Percentiles rank a stretch among this genome's conserved stretches.
These are phyloP conservation scores for Russula foetens DNA, from an alignment of 768 basidiomycete species.

Conservation along the genomic window DNA sequence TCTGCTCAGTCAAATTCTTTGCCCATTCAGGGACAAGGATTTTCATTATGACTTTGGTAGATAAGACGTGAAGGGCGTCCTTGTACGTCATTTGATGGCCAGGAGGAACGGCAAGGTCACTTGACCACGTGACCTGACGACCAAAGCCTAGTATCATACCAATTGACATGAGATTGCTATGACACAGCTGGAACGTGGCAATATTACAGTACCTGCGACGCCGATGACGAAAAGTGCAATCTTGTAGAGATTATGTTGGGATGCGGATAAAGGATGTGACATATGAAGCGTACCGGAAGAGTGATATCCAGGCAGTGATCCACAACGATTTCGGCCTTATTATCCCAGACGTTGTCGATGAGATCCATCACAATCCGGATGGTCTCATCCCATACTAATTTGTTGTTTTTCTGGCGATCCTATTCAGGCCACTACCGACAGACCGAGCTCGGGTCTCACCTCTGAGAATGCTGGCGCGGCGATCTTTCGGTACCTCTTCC, in stretches of 20 bases:
- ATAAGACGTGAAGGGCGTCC: constrained; percentile 38
- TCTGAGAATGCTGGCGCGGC: constrained; percentile 60
- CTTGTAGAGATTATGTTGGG: constrained; percentile 27
- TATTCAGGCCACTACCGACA: not conserved
- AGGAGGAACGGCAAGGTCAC: constrained; percentile 32
- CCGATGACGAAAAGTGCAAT: constrained; percentile 50
- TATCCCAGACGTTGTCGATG: constrained; percentile 39
- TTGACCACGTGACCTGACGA: constrained; percentile 40
- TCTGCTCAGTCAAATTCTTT: constrained; percentile 29
- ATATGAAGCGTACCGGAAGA: constrained; percentile 34
- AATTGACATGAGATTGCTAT: not conserved
- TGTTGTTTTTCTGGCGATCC: constrained; percentile 28
- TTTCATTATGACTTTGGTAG: constrained; percentile 32
- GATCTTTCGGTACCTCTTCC: constrained; percentile 59
- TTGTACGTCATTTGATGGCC: constrained; percentile 44
- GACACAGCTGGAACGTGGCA: not conserved
- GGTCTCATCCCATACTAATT: constrained; percentile 34
- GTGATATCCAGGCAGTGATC: constrained; percentile 47
- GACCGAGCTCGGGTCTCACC: constrained; percentile 25
- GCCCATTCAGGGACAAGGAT: constrained; percentile 35
- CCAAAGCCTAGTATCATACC: constrained; percentile 38
- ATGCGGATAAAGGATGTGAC: too few species aligned
- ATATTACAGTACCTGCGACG: constrained; percentile 33
- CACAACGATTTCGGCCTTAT: constrained; percentile 32
- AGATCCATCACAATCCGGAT: constrained; percentile 27